Evolutionary conservation across 108 stramenopile species (phyloP).

Genomic region (Cyclotella baltica): DNA sequence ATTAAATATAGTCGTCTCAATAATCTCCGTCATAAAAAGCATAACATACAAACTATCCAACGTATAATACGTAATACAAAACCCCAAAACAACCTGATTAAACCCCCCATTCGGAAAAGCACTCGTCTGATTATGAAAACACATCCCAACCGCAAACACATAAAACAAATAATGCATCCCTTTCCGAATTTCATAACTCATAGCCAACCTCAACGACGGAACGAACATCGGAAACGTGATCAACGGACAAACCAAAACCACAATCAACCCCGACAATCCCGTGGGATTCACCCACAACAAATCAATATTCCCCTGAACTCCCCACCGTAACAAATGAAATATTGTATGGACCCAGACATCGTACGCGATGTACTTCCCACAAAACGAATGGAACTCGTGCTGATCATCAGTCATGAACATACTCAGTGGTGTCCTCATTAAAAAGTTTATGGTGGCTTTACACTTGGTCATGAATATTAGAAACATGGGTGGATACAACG

Average conservation of each 20-base stretch:
- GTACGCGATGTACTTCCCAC: slow-evolving; percentile 53
- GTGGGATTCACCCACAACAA: slow-evolving; percentile 33
- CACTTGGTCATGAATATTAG: slow-evolving; percentile 58
- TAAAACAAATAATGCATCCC: slow-evolving; percentile 54
- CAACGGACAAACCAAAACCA: slow-evolving; percentile 35
- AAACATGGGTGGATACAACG: slow-evolving; percentile 51
- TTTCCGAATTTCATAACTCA: slow-evolving; percentile 60
- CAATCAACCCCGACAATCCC: slow-evolving; percentile 54
- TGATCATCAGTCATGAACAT: slow-evolving; percentile 54
- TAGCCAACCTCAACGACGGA: slow-evolving; percentile 5
- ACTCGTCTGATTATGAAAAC: slow-evolving; percentile 36
- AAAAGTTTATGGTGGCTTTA: slow-evolving; percentile 48
- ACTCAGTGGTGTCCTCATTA: slow-evolving; percentile 41
- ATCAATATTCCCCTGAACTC: slow-evolving; percentile 50
- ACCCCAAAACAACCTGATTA: slow-evolving; percentile 45
- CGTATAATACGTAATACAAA: slow-evolving; percentile 47
- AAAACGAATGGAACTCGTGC: slow-evolving; percentile 58
- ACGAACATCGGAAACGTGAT: slow-evolving; percentile 59
- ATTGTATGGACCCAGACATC: slow-evolving; percentile 50
- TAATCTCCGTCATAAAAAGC: slow-evolving; percentile 64
- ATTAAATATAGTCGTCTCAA: slow-evolving; percentile 50
- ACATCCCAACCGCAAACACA: slow-evolving; percentile 53
- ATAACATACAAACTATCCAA: slow-evolving; percentile 47
- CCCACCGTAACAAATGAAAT: slow-evolving; percentile 54
- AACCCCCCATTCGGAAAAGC: slow-evolving; percentile 59